These are phyloP conservation scores for Fagus sylvatica DNA, from an alignment of 306 rosid genomes.

Conservation along the genomic window DNA sequence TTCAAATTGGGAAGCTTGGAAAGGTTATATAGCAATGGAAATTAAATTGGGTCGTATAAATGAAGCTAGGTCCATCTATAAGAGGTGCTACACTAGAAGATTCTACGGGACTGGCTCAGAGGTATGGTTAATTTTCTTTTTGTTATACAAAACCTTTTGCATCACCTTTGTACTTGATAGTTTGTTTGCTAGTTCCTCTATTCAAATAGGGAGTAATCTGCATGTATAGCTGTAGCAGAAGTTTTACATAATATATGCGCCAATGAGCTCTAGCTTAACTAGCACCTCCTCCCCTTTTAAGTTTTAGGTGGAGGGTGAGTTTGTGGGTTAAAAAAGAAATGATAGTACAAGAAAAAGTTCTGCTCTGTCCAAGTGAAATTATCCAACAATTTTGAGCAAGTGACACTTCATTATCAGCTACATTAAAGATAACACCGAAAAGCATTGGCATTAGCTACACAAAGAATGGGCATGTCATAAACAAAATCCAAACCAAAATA, in stretches of 20 bases:
- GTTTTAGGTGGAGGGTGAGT: no score
- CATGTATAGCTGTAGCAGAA: not conserved
- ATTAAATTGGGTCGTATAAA: conserved; percentile 62
- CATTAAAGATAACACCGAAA: no score
- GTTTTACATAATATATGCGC: not conserved
- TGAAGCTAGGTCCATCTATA: conserved; percentile 82
- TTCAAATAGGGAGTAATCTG: not conserved
- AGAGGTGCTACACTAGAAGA: conserved; percentile 83
- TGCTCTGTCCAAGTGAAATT: no score
- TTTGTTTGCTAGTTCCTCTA: not conserved
- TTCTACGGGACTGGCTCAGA: conserved; percentile 79
- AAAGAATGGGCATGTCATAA: no score
- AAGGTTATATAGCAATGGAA: conserved; percentile 78
- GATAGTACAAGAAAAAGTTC: no score
- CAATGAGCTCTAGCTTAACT: no score
- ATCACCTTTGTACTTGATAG: not conserved
- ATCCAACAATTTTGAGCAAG: no score
- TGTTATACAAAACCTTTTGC: conserved; percentile 2
- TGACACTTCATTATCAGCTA: no score
- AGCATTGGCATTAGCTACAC: no score
- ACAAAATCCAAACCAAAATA: no score
- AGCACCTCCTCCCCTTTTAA: no score
- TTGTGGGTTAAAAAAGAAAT: no score
- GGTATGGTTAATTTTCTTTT: conserved; percentile 47
- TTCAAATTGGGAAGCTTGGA: conserved; percentile 82